Evolutionary conservation across 257 asterid species (phyloP).

Genomic region (Linaria vulgaris): DNA sequence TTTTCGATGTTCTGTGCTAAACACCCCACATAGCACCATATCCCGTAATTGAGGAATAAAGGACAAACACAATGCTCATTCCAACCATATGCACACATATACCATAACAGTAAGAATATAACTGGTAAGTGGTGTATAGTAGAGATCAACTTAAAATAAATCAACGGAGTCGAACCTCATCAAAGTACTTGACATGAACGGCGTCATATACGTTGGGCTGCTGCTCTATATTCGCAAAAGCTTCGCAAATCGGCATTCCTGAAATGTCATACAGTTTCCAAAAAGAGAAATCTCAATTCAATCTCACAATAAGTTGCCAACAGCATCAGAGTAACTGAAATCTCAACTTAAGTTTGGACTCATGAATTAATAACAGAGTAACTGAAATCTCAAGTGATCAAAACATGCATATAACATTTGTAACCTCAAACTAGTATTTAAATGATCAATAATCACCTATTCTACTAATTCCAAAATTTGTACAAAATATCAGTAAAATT

Average conservation of each 20-base stretch:
- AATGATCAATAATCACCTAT: not conserved
- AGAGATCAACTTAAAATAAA: constrained; percentile 8
- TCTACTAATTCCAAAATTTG: not conserved
- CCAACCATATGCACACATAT: constrained; percentile 13
- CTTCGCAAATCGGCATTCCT: constrained; percentile 90
- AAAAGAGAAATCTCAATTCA: constrained; percentile 14
- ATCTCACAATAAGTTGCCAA: not conserved
- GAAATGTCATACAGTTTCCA: constrained; percentile 20
- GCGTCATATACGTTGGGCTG: constrained; percentile 76
- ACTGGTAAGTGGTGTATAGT: not conserved
- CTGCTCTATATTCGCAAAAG: constrained; percentile 85
- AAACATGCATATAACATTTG: not conserved
- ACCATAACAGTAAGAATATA: not conserved
- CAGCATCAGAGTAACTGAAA: not conserved
- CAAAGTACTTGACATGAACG: constrained; percentile 83
- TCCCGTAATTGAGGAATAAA: not conserved
- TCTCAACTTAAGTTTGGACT: not conserved
- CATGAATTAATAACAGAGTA: not conserved
- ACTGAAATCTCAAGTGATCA: not conserved
- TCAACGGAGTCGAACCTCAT: constrained; percentile 58
- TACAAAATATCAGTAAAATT: no score
- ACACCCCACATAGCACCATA: not conserved
- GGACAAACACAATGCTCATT: not conserved
- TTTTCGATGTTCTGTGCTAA: not conserved
- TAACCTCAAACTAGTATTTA: no score